A percentile compares a stretch with the other conserved stretches of the same genome.
Conservation (phyloP, 2,329 filamentous ascomycete species). For the Aureobasidium zeae region DNA sequence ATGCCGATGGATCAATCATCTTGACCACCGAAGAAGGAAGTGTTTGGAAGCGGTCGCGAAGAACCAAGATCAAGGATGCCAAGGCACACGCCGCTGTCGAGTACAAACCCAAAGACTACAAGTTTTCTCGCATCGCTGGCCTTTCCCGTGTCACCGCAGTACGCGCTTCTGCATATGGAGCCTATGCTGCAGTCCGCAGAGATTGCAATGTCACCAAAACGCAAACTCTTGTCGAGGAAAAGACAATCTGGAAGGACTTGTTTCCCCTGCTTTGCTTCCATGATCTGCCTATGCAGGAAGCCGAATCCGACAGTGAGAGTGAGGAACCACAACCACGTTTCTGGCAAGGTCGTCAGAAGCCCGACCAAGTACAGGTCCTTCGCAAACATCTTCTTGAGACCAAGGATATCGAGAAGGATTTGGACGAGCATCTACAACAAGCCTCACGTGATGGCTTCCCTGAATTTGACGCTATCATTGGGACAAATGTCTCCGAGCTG, state of each 20-base stretch:
- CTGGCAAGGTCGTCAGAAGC: constrained; percentile 38
- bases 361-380: constrained; percentile 41
- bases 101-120: constrained; percentile 75
- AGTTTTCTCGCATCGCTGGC: constrained; percentile 83
- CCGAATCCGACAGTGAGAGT: constrained; percentile 35
- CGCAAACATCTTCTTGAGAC: constrained; percentile 52
- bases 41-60: constrained; percentile 81
- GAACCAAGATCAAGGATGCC: constrained; percentile 67
- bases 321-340: constrained; percentile 39
- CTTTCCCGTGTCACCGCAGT: constrained; percentile 78
- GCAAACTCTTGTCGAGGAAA: constrained; percentile 56
- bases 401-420: constrained; percentile 56
- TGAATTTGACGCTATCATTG: constrained; percentile 37
- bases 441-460: constrained; percentile 29
- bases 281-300: constrained; percentile 41
- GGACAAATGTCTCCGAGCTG: constrained; percentile 56
- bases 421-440: constrained; percentile 42
- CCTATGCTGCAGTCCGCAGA: constrained; percentile 77
- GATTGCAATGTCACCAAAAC: constrained; percentile 74
- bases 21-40: constrained; percentile 86
- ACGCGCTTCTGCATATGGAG: constrained; percentile 78
- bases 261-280: constrained; percentile 59
- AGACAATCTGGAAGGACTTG: constrained; percentile 65
- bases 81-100: constrained; percentile 42
- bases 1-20: constrained; percentile 89